Base-by-base conservation (phyloP, 2,329 filamentous ascomycete species). In the Alternaria panax region DNA sequence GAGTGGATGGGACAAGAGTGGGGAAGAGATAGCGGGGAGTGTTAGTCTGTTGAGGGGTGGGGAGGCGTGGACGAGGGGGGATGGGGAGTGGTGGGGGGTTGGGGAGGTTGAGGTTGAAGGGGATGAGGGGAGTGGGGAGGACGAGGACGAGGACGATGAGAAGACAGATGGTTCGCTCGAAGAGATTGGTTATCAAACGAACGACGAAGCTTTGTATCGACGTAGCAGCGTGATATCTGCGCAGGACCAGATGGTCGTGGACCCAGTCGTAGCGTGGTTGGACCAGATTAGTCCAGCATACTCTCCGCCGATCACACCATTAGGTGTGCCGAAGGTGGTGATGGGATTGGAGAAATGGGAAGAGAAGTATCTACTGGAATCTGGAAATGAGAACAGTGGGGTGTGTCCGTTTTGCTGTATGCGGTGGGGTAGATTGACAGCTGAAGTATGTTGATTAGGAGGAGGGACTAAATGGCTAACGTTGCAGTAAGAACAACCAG, bases 331-430 rank as follows among this genome's bases (percentile, higher is more conserved):
- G 8, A 7, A 12, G 3, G 1, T 2, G 8, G 20, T 4, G 5
- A 24, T 11, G 0, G 5, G 4, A 0, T 18, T 48, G 16, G 7
- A 6, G 1, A 20, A 25, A 8, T n/a, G 20, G 28, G 20, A 34
- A 7, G 8, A 7, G 16, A 48, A 0, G 9, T n/a, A 48, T 32
- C 45, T 48, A 14, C 28, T 2, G 1, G 8, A 12, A 3, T 2
- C 5, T n/a, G 1, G 28, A 16, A 1, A n/a, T 4, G 14, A 9
- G 2, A 1, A 4, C 0, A 1, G 14, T 14, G 14, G 9, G 14
- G 28, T 1, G 28, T 34, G 18, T 20, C 8, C 2, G 7, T 34
- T 47, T n/a, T 34, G 14, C 28, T 24, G 7, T 1, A 47, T 22
- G 38, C 18, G 5, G 6, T 41, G 5, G 38, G 12, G 8, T 2